Percentiles rank a stretch among this genome's conserved stretches.
Evolutionary conservation across 768 basidiomycete species (phyloP).

Genomic region (Amanita subjunquillea): DNA sequence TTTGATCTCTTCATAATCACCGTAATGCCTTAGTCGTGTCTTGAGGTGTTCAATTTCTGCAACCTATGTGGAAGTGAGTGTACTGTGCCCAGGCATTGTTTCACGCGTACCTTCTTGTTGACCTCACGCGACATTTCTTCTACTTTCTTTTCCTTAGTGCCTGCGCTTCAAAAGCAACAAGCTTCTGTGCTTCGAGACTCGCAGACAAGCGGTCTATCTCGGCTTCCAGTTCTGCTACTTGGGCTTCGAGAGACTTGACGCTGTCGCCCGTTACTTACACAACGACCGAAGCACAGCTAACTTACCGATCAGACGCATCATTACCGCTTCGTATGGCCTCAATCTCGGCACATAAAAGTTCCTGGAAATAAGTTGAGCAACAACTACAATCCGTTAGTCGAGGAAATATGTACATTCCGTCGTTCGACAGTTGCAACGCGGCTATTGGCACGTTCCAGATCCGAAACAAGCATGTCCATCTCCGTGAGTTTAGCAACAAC

Average conservation of each 20-base stretch:
- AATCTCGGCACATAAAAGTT: slow-evolving; percentile 91
- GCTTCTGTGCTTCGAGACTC: slow-evolving; percentile 54
- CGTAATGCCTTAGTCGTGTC: slow-evolving; percentile 57
- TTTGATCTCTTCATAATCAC: slow-evolving; percentile 95
- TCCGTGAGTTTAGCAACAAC: slow-evolving; percentile 84
- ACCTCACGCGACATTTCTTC: slow-evolving; percentile 57
- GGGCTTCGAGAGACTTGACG: slow-evolving; percentile 60
- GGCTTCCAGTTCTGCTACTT: slow-evolving; percentile 65
- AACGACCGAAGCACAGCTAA: not conserved
- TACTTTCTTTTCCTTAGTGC: slow-evolving; percentile 34
- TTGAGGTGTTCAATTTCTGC: slow-evolving; percentile 63
- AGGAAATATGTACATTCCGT: slow-evolving; percentile 59
- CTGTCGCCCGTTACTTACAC: slow-evolving; percentile 24
- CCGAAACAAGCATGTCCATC: slow-evolving; percentile 89
- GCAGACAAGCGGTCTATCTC: slow-evolving; percentile 64
- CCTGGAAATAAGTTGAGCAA: slow-evolving; percentile 32
- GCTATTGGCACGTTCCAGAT: slow-evolving; percentile 91
- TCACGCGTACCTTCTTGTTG: slow-evolving; percentile 33
- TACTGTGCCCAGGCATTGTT: not conserved
- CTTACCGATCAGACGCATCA: slow-evolving; percentile 61
- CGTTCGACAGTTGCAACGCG: slow-evolving; percentile 88
- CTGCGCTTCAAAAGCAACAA: slow-evolving; percentile 35
- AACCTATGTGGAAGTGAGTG: slow-evolving; percentile 23
- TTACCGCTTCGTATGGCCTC: slow-evolving; percentile 78
- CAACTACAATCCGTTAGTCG: not conserved